Conservation (phyloP, 2,329 filamentous ascomycete genomes). For the Arachnomyces sp. region DNA sequence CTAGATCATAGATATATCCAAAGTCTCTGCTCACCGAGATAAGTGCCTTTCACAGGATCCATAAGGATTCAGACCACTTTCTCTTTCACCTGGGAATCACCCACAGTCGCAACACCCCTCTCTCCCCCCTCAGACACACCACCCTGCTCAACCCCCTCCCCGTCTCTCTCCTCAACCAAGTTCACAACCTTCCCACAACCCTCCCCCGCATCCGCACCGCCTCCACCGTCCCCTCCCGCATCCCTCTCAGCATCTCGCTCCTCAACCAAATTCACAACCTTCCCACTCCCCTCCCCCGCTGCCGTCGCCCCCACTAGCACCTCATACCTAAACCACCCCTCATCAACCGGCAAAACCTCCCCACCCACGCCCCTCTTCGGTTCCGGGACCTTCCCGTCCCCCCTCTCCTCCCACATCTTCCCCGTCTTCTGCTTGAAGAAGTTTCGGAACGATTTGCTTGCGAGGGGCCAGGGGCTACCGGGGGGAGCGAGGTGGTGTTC, state of each 20-base stretch:
- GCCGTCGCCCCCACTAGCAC: slow-evolving; percentile 15
- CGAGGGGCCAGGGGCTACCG: slow-evolving; percentile 26
- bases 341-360: slow-evolving; percentile 16
- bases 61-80: too few relatives aligned
- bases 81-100: too few relatives aligned
- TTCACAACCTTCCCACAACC: background rate
- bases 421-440: slow-evolving; percentile 54
- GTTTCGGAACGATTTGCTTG: slow-evolving; percentile 44
- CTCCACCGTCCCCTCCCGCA: too few relatives aligned
- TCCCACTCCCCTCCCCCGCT: too few relatives aligned
- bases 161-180: background rate
- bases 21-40: too few relatives aligned
- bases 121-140: background rate
- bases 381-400: slow-evolving; percentile 11
- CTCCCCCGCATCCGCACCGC: slow-evolving; percentile 3
- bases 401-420: slow-evolving; percentile 48
- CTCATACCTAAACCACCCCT: slow-evolving; percentile 27
- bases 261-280: too few relatives aligned
- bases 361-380: slow-evolving; percentile 20
- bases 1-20: slow-evolving; percentile 9
- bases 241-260: too few relatives aligned
- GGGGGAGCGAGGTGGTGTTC: slow-evolving; percentile 26
- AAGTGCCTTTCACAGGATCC: too few relatives aligned
- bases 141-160: background rate
- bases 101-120: background rate